A percentile compares a stretch with the other conserved stretches of the same genome.
These are phyloP conservation scores for Vitis labrusca DNA, from an alignment of 164 flowering plant species.

Conservation along the genomic window DNA sequence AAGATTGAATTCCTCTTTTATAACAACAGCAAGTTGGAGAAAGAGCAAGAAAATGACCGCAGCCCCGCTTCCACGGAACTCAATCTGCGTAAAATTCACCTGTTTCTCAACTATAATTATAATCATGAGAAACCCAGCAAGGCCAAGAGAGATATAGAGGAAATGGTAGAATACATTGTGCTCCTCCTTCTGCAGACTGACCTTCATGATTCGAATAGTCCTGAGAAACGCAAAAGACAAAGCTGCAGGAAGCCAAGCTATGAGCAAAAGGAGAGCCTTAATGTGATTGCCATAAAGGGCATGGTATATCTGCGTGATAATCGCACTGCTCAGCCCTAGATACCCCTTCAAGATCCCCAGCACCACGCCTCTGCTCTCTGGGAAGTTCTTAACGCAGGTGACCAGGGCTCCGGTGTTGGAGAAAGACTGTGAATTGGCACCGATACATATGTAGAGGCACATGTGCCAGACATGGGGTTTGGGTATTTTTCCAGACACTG, in stretches of 20 bases:
- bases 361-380: constrained; percentile 39
- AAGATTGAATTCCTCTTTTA: constrained; percentile 16
- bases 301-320: constrained; percentile 32
- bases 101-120: constrained; percentile 22
- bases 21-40: constrained; percentile 23
- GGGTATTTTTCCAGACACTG: constrained; percentile 26
- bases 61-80: constrained; percentile 14
- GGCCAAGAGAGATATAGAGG: constrained; percentile 31
- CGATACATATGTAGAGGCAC: constrained; percentile 43
- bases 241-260: constrained; percentile 41
- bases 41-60: constrained; percentile 20
- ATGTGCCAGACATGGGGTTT: constrained; percentile 40
- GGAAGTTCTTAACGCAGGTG: constrained; percentile 41
- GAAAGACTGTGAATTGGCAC: constrained; percentile 42
- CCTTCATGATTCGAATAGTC: constrained; percentile 31
- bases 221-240: constrained; percentile 26
- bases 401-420: constrained; percentile 43
- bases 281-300: constrained; percentile 31
- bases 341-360: constrained; percentile 39
- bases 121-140: constrained; percentile 34
- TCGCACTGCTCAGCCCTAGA: constrained; percentile 33
- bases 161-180: constrained; percentile 30
- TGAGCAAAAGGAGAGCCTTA: constrained; percentile 30
- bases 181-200: constrained; percentile 18
- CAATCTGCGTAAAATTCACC: constrained; percentile 9